Conservation (phyloP, 2,329 filamentous ascomycete genomes). For the Thermothelomyces thermophilus region DNA sequence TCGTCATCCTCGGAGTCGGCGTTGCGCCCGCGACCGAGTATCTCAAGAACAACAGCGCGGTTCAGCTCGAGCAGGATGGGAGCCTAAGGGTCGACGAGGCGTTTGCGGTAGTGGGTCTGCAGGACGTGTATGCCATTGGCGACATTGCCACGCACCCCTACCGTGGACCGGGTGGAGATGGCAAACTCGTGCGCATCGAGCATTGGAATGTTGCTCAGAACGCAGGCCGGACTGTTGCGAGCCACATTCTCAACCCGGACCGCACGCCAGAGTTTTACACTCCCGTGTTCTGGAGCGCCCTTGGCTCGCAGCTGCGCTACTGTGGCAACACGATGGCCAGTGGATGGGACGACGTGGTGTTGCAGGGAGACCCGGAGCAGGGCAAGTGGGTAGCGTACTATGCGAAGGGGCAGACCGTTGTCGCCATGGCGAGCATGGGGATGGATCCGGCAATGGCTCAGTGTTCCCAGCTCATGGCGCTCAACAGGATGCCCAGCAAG, state of each 20-base stretch:
- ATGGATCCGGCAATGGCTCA: constrained; percentile 83
- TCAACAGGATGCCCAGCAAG: constrained; percentile 77
- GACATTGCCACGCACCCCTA: constrained; percentile 96
- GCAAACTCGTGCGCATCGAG: constrained; percentile 74
- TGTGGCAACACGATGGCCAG: constrained; percentile 71
- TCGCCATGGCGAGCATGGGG: constrained; percentile 87
- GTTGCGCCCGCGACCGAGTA: constrained; percentile 81
- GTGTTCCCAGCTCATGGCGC: constrained; percentile 75
- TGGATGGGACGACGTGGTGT: constrained; percentile 79
- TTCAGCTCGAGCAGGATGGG: constrained; percentile 75
- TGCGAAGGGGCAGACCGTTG: constrained; percentile 74
- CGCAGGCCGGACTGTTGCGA: constrained; percentile 71
- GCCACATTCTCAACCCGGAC: constrained; percentile 63
- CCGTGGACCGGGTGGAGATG: constrained; percentile 76
- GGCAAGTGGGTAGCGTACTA: constrained; percentile 88
- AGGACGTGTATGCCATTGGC: constrained; percentile 85
- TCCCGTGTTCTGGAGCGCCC: constrained; percentile 93
- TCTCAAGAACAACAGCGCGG: constrained; percentile 61
- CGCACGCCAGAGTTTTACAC: constrained; percentile 66
- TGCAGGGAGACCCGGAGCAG: constrained; percentile 70
- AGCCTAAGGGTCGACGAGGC: constrained; percentile 74
- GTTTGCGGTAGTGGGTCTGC: constrained; percentile 67
- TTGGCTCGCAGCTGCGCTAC: constrained; percentile 85
- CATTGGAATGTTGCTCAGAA: constrained; percentile 99
- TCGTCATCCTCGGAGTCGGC: constrained; percentile 87